Evolutionary conservation across 2,329 filamentous ascomycete species (phyloP), one percentile per base, ranked within the genome.

Genomic region (Colletotrichum sp.): DNA sequence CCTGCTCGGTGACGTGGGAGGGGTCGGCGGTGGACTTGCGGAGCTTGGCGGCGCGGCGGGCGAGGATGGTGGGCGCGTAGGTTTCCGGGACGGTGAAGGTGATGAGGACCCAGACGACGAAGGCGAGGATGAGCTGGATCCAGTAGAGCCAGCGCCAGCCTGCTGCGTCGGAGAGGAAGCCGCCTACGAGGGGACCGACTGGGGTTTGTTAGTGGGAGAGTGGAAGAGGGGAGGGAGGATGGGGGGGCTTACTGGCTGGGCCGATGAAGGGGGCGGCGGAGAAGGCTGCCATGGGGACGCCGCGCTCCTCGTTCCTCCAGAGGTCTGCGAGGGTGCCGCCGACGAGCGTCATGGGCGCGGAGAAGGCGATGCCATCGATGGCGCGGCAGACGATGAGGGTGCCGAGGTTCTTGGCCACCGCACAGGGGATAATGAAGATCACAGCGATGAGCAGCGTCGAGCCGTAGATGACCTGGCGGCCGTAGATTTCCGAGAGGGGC

Each of bases 31-130:
- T 94, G 36, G 91, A 84, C 81, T 93, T 91, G 68, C 95, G 90
- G 76, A 97, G 86, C 82, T 94, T 94, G 80, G 89, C 88, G 4
- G 96, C 96, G 14, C 95, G 90, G 34, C 85, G 86, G 68, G 91
- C 90, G 18, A 98, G 90, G 66, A 98, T 92, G 0, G 92, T 94
- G 0, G 96, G 95, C 0, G 95, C 93, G 82, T 97, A 98, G 0
- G 96, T 98, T 84, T 98, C 96, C 2, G 95, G 95, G 0, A 98
- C 93, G n/a, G 95, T 97, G 84, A 97, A 96, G 34, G 93, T 93
- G 83, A 97, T 96, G 75, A 96, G 82, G 21, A 94, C 75, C 91
- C 94, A 97, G 79, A 93, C 90, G 64, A 93, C 81, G 16, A 88
- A 92, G 30, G 94, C 87, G 14, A 97, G 82, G 80, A 98, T 97